These are phyloP conservation scores for Leptomonas pyrrhocoris DNA, from an alignment of 208 protist genomes.

Conservation along the genomic window DNA sequence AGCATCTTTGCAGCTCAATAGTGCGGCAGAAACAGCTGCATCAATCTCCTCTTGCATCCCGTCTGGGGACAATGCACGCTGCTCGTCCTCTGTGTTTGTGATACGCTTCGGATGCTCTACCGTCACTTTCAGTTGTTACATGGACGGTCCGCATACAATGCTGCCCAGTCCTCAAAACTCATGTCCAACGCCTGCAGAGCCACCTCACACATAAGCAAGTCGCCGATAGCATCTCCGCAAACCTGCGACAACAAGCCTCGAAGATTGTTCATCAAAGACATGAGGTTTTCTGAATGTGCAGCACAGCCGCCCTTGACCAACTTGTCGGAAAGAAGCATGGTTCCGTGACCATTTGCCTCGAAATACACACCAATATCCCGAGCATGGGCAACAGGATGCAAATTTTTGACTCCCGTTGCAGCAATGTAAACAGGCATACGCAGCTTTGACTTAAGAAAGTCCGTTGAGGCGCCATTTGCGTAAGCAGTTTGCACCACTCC, in stretches of 20 bases:
- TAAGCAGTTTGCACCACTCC: slow-evolving; percentile 96
- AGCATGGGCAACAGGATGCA: slow-evolving; percentile 89
- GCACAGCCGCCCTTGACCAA: not conserved
- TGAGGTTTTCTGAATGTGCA: no score
- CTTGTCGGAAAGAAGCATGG: slow-evolving; percentile 77
- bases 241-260: slow-evolving; percentile 69
- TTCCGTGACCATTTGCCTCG: slow-evolving; percentile 97
- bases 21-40: slow-evolving; percentile 41
- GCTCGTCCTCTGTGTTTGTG: slow-evolving; percentile 77
- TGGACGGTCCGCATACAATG: slow-evolving; percentile 67
- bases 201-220: slow-evolving; percentile 78
- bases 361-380: slow-evolving; percentile 96
- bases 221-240: slow-evolving; percentile 88
- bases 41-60: slow-evolving; percentile 89
- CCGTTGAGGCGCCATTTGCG: slow-evolving; percentile 93
- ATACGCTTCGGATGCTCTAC: slow-evolving; percentile 62
- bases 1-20: slow-evolving; percentile 17
- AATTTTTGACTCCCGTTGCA: slow-evolving; percentile 94
- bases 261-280: slow-evolving; percentile 3
- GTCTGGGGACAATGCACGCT: slow-evolving; percentile 47
- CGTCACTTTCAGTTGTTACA: slow-evolving; percentile 61
- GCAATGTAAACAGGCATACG: slow-evolving; percentile 55
- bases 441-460: slow-evolving; percentile 69
- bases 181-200: slow-evolving; percentile 49
- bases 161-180: slow-evolving; percentile 48